Conservation (phyloP, 495 filamentous ascomycete species). For the Aspergillus conjunctus region DNA sequence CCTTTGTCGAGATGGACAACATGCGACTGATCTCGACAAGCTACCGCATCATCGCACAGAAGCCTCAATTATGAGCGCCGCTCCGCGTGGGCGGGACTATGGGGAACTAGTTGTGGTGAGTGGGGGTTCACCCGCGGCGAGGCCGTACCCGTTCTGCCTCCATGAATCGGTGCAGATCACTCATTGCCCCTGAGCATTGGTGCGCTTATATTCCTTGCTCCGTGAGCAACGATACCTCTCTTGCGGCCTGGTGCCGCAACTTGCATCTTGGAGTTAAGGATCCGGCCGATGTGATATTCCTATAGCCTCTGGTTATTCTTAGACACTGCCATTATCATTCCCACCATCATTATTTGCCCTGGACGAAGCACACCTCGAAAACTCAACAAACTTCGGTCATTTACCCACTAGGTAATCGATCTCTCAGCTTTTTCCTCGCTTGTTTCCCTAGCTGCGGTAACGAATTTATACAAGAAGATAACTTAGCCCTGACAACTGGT, state of each 20-base stretch:
- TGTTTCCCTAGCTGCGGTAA: background rate
- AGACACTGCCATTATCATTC: background rate
- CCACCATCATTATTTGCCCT: background rate
- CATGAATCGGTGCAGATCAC: background rate
- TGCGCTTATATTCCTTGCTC: background rate
- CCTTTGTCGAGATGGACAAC: conserved; percentile 64
- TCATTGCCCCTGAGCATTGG: conserved; percentile 1
- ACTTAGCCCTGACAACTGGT: background rate
- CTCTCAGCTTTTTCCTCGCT: background rate
- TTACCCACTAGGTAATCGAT: background rate
- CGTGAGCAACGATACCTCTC: background rate
- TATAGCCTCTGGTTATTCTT: background rate
- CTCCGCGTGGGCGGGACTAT: conserved; percentile 1
- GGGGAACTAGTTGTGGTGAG: conserved; percentile 1
- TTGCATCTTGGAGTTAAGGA: background rate
- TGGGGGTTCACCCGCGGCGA: background rate
- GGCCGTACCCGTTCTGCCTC: background rate
- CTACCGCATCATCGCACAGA: conserved; percentile 63
- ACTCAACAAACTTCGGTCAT: background rate
- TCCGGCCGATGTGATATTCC: background rate
- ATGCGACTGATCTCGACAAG: conserved; percentile 62
- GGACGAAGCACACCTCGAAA: background rate
- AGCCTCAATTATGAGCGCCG: conserved; percentile 39
- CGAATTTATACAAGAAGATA: background rate
- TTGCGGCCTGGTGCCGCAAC: conserved; percentile 4